Evolutionary conservation across 1,284 basidiomycete genomes (phyloP).

Genomic region (Rhodotorula sp.): DNA sequence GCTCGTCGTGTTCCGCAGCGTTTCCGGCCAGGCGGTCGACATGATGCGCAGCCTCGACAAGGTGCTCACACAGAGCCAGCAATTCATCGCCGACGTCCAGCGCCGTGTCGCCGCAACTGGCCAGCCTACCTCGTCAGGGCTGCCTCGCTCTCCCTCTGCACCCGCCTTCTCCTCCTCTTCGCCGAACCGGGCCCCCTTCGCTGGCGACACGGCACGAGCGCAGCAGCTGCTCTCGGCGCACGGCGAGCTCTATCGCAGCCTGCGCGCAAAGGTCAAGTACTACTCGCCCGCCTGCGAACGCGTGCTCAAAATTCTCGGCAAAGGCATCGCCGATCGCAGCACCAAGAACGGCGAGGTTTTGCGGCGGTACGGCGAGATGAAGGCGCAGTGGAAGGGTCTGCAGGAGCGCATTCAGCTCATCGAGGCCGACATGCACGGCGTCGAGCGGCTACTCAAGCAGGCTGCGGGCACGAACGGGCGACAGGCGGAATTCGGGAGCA

Average conservation of each 20-base stretch:
- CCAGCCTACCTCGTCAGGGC: background rate
- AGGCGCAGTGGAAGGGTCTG: constrained; percentile 75
- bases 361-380: constrained; percentile 79
- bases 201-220: constrained; percentile 4
- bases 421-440: constrained; percentile 75
- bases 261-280: constrained; percentile 55
- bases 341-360: constrained; percentile 94
- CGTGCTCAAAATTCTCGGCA: constrained; percentile 89
- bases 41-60: constrained; percentile 97
- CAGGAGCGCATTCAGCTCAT: constrained; percentile 56
- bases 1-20: constrained; percentile 89
- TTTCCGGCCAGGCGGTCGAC: constrained; percentile 85
- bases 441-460: constrained; percentile 57
- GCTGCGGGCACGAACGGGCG: constrained; percentile 51
- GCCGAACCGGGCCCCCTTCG: background rate
- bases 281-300: constrained; percentile 91
- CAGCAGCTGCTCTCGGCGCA: constrained; percentile 17
- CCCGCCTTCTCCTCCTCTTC: background rate
- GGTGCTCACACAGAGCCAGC: constrained; percentile 78
- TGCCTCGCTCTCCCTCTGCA: constrained; percentile 12
- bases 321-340: constrained; percentile 81
- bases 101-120: background rate
- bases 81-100: constrained; percentile 45
- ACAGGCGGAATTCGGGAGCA: constrained; percentile 1
- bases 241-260: constrained; percentile 17